Evolutionary conservation across 108 stramenopile genomes (phyloP).

Genomic region (Fistulifera pelliculosa): DNA sequence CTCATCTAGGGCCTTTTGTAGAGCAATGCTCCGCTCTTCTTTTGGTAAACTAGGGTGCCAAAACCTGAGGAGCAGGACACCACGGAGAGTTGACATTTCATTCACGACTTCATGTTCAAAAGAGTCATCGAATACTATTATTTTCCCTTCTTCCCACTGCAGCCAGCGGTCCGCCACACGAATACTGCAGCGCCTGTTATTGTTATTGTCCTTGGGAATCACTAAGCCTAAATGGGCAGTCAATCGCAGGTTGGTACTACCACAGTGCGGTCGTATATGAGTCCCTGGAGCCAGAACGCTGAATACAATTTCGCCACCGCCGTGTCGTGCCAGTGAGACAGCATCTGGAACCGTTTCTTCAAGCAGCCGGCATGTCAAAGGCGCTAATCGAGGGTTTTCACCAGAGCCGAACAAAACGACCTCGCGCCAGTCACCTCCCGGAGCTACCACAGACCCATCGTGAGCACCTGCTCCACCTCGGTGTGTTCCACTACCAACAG

Average conservation of each 20-base stretch:
- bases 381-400: conserved; percentile 26
- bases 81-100: conserved; percentile 43
- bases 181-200: conserved; percentile 26
- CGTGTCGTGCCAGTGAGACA: conserved; percentile 41
- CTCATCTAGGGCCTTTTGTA: conserved; percentile 9
- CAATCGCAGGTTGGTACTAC: conserved; percentile 58
- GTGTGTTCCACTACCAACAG: conserved; percentile 48
- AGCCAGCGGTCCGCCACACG: conserved; percentile 58
- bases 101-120: conserved; percentile 77
- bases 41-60: conserved; percentile 60
- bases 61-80: conserved; percentile 55
- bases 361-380: conserved; percentile 35
- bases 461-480: conserved; percentile 46
- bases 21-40: conserved; percentile 13
- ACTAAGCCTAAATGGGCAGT: conserved; percentile 73
- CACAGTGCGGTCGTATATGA: conserved; percentile 58
- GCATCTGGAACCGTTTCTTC: conserved; percentile 45
- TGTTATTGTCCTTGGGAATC: conserved; percentile 26
- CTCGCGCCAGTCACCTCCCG: conserved; percentile 56
- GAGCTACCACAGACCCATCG: conserved; percentile 51
- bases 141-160: conserved; percentile 52
- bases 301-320: conserved; percentile 79
- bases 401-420: conserved; percentile 75
- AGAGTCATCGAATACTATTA: conserved; percentile 78
- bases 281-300: conserved; percentile 53